Percentiles rank a stretch among this genome's conserved stretches.
These are phyloP conservation scores for Exserohilum turcica DNA, from an alignment of 2,329 filamentous ascomycete species.

Conservation along the genomic window DNA sequence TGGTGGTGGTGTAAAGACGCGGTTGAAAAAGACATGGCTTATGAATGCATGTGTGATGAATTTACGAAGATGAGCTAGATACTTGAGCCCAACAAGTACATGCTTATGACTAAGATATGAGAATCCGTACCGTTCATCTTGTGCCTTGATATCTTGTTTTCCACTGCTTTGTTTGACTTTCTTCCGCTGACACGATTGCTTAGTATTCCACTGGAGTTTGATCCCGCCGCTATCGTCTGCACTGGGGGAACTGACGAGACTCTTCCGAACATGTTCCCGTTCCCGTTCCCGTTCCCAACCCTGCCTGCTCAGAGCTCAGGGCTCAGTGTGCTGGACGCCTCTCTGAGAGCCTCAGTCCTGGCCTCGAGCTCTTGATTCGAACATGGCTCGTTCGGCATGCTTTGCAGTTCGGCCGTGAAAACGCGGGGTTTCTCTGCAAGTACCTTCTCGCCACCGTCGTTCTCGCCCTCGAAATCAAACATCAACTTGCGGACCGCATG, in stretches of 20 bases:
- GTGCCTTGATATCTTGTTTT: no score
- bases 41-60: slow-evolving; percentile 19
- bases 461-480: not conserved
- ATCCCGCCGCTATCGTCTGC: no score
- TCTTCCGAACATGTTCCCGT: no score
- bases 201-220: no score
- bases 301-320: no score
- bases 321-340: no score
- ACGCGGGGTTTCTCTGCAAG: not conserved
- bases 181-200: no score
- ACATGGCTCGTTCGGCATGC: not conserved
- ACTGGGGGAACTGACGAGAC: no score
- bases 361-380: not conserved
- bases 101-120: not conserved
- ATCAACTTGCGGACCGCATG: not conserved
- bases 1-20: slow-evolving; percentile 24
- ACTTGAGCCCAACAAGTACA: not conserved
- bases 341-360: no score
- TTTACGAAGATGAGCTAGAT: not conserved
- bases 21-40: not conserved
- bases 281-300: no score
- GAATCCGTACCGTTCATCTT: not conserved
- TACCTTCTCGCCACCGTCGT: not conserved
- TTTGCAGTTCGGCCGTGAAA: no score
- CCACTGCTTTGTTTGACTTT: no score